Percentiles rank a stretch among this genome's conserved stretches.
These are phyloP conservation scores for Yarrowia bubula DNA, from an alignment of 805 yeast species.

Conservation along the genomic window DNA sequence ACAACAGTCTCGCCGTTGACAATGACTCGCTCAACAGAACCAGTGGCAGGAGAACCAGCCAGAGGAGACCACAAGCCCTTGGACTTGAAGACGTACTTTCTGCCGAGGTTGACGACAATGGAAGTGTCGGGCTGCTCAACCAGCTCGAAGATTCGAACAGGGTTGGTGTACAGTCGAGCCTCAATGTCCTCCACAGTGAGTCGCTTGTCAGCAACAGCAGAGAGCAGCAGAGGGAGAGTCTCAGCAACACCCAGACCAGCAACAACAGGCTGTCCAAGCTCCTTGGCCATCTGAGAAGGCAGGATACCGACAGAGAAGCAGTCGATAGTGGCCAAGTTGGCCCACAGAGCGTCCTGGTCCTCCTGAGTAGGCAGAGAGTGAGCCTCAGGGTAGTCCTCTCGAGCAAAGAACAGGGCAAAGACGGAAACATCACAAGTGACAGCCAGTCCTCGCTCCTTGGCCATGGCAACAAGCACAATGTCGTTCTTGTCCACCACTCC, in stretches of 20 bases:
- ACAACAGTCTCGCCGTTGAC: constrained; percentile 76
- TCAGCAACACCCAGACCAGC: constrained; percentile 80
- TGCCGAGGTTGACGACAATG: constrained; percentile 82
- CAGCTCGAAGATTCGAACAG: constrained; percentile 76
- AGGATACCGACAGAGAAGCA: constrained; percentile 81
- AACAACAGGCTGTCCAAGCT: constrained; percentile 55
- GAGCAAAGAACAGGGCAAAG: constrained; percentile 68
- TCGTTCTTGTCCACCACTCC: constrained; percentile 81
- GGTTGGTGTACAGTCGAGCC: constrained; percentile 72
- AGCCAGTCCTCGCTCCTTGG: constrained; percentile 73
- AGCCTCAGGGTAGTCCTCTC: constrained; percentile 66
- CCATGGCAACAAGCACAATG: constrained; percentile 76
- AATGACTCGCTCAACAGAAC: constrained; percentile 86
- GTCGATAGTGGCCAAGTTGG: constrained; percentile 66
- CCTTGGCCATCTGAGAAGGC: constrained; percentile 70
- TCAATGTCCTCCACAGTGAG: constrained; percentile 72
- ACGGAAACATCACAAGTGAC: constrained; percentile 91
- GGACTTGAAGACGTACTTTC: constrained; percentile 48
- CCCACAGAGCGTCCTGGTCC: constrained; percentile 84
- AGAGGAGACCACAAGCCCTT: constrained; percentile 52
- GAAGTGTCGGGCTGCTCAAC: constrained; percentile 69
- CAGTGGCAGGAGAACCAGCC: constrained; percentile 53
- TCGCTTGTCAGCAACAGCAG: constrained; percentile 73
- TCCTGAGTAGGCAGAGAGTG: constrained; percentile 72
- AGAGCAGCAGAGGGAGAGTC: constrained; percentile 74